Evolutionary conservation across 805 yeast species (phyloP).

Genomic region (Saccharomyces mikatae): DNA sequence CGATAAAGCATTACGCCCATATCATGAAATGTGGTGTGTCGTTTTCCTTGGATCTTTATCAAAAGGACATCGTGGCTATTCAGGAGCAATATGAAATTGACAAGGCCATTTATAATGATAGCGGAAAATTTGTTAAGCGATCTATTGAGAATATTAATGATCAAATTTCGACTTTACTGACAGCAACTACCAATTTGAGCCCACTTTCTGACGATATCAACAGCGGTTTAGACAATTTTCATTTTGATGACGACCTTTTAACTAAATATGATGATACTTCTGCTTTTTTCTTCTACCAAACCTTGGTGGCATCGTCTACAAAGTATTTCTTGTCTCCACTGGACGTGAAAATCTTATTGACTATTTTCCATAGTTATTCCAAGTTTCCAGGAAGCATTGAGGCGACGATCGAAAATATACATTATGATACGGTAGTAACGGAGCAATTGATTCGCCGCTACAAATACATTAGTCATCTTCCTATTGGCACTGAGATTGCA

Average conservation of each 20-base stretch:
- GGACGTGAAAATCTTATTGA: conserved; percentile 65
- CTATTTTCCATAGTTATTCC: conserved; percentile 53
- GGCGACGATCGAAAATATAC: conserved; percentile 61
- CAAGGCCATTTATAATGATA: conserved; percentile 50
- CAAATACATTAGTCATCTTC: conserved; percentile 75
- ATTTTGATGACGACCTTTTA: conserved; percentile 7
- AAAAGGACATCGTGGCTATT: conserved; percentile 51
- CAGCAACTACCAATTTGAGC: conserved; percentile 9
- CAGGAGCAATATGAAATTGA: conserved; percentile 47
- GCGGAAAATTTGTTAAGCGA: conserved; percentile 42
- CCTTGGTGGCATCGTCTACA: conserved; percentile 59
- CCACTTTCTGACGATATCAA: conserved; percentile 5
- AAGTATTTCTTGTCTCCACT: conserved; percentile 66
- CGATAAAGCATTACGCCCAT: conserved; percentile 48
- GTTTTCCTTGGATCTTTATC: conserved; percentile 47
- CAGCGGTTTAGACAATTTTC: conserved; percentile 6
- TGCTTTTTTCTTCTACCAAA: conserved; percentile 69
- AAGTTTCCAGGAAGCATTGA: conserved; percentile 60
- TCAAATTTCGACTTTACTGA: conserved; percentile 35
- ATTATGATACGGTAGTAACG: conserved; percentile 54
- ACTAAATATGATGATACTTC: conserved; percentile 31
- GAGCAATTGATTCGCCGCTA: conserved; percentile 49
- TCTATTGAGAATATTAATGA: conserved; percentile 51
- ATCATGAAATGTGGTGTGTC: conserved; percentile 57
- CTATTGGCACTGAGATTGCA: conserved; percentile 77